Percentiles rank a stretch among this genome's conserved stretches.
Conservation (phyloP, 192 early-diverging fungal species). For the Coemansia sp. region DNA sequence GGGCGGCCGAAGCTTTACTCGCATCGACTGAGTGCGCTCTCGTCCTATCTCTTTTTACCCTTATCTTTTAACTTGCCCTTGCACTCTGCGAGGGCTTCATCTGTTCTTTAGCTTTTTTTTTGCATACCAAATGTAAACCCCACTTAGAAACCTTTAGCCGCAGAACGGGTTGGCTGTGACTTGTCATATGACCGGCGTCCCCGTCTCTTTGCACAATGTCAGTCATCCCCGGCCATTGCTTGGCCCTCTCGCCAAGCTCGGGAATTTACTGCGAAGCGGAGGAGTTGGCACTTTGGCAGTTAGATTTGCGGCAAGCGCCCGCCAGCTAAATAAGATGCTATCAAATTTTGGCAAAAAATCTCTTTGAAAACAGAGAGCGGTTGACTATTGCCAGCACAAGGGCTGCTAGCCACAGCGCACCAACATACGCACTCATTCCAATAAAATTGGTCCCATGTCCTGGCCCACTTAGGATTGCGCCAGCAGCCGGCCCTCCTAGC, state of each 20-base stretch:
- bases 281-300: not conserved
- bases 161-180: not conserved
- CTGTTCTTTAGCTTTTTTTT: slow-evolving; percentile 4
- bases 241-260: too few species aligned
- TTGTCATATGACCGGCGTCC: too few species aligned
- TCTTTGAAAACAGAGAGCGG: slow-evolving; percentile 22
- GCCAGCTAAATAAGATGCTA: not conserved
- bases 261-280: not conserved
- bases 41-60: not conserved
- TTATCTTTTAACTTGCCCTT: slow-evolving; percentile 12
- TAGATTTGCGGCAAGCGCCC: not conserved
- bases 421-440: slow-evolving; percentile 38
- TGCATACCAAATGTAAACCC: slow-evolving; percentile 11
- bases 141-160: not conserved
- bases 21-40: slow-evolving; percentile 51
- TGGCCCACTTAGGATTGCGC: slow-evolving; percentile 35
- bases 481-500: slow-evolving; percentile 38
- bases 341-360: slow-evolving; percentile 11
- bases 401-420: slow-evolving; percentile 39
- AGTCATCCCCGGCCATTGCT: too few species aligned
- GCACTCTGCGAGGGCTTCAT: not conserved
- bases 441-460: slow-evolving; percentile 27
- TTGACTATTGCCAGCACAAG: slow-evolving; percentile 20
- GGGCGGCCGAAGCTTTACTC: slow-evolving; percentile 73
- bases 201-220: too few species aligned